Base-by-base conservation (phyloP, 2,329 filamentous ascomycete species). In the Lachnellula cervina region DNA sequence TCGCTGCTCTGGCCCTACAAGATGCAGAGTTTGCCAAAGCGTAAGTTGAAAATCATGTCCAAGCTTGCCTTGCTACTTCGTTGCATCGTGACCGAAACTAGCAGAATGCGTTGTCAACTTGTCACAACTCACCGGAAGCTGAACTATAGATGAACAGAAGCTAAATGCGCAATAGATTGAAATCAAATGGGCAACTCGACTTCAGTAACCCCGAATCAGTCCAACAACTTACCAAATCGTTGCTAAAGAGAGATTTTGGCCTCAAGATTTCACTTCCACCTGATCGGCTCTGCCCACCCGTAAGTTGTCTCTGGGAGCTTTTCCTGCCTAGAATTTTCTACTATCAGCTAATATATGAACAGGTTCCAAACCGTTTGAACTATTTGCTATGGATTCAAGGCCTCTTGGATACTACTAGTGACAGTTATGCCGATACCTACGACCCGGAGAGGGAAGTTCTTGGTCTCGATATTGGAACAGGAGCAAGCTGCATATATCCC, bases 331-430 rank as follows among this genome's bases (percentile, higher is more conserved):
- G n/a, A 14, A 40, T 21, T 17, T 49, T 3, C 9, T 8, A 35
- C 19, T 11, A 48, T 46, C 17, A 28, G 17, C 17, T 52, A 51
- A 35, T 17, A 46, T 48, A 17, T 51, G 40, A 9, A 2, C 32
- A 81, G 80, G 77, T 83, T 1, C 78, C 80, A 0, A 82, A 82
- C 58, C 84, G 91, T 49, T 86, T 95, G 70, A 94, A 93, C 67
- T 99, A 99, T 70, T 83, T 97, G 19, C 75, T 92, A 8, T 97
- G 92, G 91, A 76, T 97, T 1, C 90, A 96, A 66, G 78, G 80
- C 3, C 80, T 99, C 0, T 69, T 97, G 6, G 90, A 96, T 66
- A 86, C 83, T 1, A 74, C 74, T 9, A 72, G 74, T 16, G 72
- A 55, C 73, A 49, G 55, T 2, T 68, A 76, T 58, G 65, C 64